A percentile compares a stretch with the other conserved stretches of the same genome.
phyloP scores from a whole-genome alignment of 345 rosid species.

The Isatis tinctoria region DNA sequence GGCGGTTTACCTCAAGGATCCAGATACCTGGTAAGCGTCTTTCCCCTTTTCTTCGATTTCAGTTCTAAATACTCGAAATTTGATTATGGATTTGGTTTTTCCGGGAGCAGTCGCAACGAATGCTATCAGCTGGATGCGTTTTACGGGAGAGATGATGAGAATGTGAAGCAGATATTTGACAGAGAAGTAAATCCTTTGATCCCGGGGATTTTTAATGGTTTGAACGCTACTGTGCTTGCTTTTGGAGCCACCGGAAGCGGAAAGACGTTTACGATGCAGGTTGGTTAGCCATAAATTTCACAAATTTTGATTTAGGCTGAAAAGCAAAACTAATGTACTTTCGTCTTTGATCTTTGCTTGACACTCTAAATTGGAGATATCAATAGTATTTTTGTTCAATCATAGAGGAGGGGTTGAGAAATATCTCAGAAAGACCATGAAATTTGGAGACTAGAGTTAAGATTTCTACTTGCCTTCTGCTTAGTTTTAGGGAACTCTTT shows the following conservation, averaged over 20 bases:
- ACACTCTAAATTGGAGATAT: background rate
- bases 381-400: background rate
- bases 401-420: background rate
- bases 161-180: constrained; percentile 57
- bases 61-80: background rate
- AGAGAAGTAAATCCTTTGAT: constrained; percentile 71
- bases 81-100: background rate
- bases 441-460: background rate
- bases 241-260: constrained; percentile 98
- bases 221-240: constrained; percentile 78
- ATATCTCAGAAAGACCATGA: background rate
- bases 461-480: background rate
- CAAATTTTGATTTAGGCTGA: background rate
- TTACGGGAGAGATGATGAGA: constrained; percentile 60
- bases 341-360: background rate
- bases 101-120: constrained; percentile 60
- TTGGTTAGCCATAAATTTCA: background rate
- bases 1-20: constrained; percentile 63
- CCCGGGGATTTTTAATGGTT: constrained; percentile 57
- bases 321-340: background rate
- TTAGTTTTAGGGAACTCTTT: background rate
- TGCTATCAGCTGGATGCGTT: constrained; percentile 74
- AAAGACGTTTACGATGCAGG: constrained; percentile 97
- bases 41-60: background rate
- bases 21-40: constrained; percentile 50